Base-by-base conservation (phyloP, 352 stramenopile genomes). In the Phytophthora pinifolia region DNA sequence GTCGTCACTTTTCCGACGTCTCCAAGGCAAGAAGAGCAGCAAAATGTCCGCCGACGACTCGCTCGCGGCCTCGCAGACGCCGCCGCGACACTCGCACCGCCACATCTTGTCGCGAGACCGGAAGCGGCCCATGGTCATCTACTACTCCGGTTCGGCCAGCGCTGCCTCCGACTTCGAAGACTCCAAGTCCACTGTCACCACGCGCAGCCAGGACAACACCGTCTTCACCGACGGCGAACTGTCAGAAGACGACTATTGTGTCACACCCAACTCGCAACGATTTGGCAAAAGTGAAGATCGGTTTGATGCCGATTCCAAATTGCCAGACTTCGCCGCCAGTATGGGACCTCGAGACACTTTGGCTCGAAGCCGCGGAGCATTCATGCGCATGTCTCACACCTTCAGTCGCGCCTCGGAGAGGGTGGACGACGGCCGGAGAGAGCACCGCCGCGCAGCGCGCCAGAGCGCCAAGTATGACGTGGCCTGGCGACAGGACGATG, bases 391-490 rank as follows among this genome's bases (percentile, higher is more conserved):
- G 41, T 68, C 59, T 10, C 59, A 72, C 33, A 63, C 53, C 1
- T 74, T 75, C 18, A 61, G 43, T 8, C 60, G 67, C 18, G 68
- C 71, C 15, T 68, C 66, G 0, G 49, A 75, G 46, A 49, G 64
- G 9, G 53, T 79, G 2, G 65, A 73, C 13, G 41, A 59, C 2
- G 48, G 34, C 37, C 22, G 56, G 9, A 10, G 31, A 35, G 41
- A 63, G n/a, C 29, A 53, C 27, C 43, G 55, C 12, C 53, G 52
- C 9, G 49, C 64, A 12, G 42, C 48, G 30, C 35, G 64, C 49
- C 57, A 82, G 48, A 74, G 70, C 27, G 58, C 63, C 42, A 91
- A 91, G 60, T 91, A 91, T 59, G 78, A 86, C 54, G 81, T 91
- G 34, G 65, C 74, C 25, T 91, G 81, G 81, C 75, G 70, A 43